Evolutionary conservation across 2,329 filamentous ascomycete species (phyloP).

Genomic region (Tolypocladium amazonense): DNA sequence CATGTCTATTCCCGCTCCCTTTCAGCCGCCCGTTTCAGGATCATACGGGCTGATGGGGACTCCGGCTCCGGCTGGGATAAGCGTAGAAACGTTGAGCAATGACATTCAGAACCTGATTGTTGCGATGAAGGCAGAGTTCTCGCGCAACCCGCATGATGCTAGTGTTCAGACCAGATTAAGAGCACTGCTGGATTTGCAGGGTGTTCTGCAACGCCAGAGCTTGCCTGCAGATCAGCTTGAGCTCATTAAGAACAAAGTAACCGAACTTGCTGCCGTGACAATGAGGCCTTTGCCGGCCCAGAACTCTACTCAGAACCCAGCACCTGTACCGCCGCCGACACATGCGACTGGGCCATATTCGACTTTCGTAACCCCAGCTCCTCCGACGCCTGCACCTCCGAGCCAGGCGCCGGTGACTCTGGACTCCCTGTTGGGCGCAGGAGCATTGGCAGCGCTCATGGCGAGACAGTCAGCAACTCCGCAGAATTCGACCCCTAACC

Average conservation of each 20-base stretch:
- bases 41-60: slow-evolving; percentile 19
- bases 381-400: slow-evolving; percentile 19
- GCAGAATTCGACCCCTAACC: slow-evolving; percentile 32
- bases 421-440: slow-evolving; percentile 48
- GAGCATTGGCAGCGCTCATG: slow-evolving; percentile 49
- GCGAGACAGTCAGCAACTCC: slow-evolving; percentile 40
- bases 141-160: slow-evolving; percentile 64
- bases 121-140: slow-evolving; percentile 62
- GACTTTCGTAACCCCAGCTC: slow-evolving; percentile 20
- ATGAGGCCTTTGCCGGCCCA: slow-evolving; percentile 39
- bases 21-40: slow-evolving; percentile 29
- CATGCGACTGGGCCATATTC: slow-evolving; percentile 22
- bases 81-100: slow-evolving; percentile 65
- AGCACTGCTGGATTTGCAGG: slow-evolving; percentile 75
- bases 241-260: slow-evolving; percentile 76
- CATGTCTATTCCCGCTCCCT: slow-evolving; percentile 24
- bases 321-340: slow-evolving; percentile 20
- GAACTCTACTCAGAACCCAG: slow-evolving; percentile 28
- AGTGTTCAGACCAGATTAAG: slow-evolving; percentile 70
- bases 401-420: slow-evolving; percentile 33
- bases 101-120: slow-evolving; percentile 74
- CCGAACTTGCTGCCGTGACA: slow-evolving; percentile 57
- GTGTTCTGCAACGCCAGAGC: slow-evolving; percentile 61
- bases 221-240: slow-evolving; percentile 73
- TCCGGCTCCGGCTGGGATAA: slow-evolving; percentile 36